Conservation (phyloP, 371 early-diverging fungal genomes). For the Mortierella sp. region DNA sequence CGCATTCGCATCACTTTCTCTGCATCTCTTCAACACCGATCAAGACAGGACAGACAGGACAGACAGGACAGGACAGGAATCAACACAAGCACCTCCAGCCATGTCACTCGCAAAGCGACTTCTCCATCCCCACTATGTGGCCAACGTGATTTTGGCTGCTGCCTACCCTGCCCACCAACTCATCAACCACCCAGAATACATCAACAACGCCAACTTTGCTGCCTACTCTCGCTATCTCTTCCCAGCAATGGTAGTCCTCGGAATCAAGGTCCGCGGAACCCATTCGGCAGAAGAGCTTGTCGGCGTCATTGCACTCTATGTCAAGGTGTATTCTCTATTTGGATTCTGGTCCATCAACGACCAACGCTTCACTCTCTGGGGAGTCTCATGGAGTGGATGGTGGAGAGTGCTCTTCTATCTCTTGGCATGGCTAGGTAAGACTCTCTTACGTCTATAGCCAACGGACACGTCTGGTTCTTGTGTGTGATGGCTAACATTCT, state of each 20-base stretch:
- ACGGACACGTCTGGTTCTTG: background rate
- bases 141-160: constrained; percentile 52
- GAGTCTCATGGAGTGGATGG: constrained; percentile 34
- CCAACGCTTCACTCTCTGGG: constrained; percentile 16
- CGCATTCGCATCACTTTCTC: too few species aligned
- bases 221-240: constrained; percentile 37
- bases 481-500: background rate
- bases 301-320: constrained; percentile 65
- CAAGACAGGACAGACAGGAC: background rate
- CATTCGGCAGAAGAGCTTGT: constrained; percentile 66
- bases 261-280: constrained; percentile 38
- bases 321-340: constrained; percentile 60
- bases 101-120: constrained; percentile 55
- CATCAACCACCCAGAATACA: constrained; percentile 38
- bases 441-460: too few species aligned
- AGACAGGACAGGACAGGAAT: background rate
- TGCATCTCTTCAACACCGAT: background rate
- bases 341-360: constrained; percentile 52
- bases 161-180: constrained; percentile 31
- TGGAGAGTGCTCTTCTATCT: constrained; percentile 55
- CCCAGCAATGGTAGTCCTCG: constrained; percentile 24
- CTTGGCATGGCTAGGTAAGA: constrained; percentile 62
- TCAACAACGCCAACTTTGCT: constrained; percentile 14
- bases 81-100: background rate
- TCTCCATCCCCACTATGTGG: constrained; percentile 64